Percentiles rank a stretch among this genome's conserved stretches.
phyloP scores from a whole-genome alignment of 1,284 basidiomycete genomes.

The Earliella scabrosa region DNA sequence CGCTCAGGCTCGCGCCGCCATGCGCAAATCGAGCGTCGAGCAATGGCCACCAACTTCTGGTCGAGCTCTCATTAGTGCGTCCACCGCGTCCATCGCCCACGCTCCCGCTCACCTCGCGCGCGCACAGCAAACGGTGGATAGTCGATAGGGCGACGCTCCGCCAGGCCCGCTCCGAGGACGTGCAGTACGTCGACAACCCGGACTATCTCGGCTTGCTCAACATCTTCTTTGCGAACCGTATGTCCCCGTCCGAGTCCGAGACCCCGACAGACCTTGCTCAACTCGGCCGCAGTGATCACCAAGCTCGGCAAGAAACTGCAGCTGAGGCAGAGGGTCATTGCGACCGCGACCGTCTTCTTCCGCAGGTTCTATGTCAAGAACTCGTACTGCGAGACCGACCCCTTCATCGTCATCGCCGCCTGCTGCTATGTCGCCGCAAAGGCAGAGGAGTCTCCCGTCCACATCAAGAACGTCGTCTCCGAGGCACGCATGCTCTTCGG shows the following conservation, averaged over 20 bases:
- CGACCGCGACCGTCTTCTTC: slow-evolving; percentile 94
- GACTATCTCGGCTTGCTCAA: slow-evolving; percentile 79
- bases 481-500: slow-evolving; percentile 83
- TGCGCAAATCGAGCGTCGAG: not conserved
- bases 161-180: slow-evolving; percentile 76
- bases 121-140: slow-evolving; percentile 82
- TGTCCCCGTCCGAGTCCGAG: slow-evolving; percentile 24
- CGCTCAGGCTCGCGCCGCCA: not conserved
- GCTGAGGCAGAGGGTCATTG: slow-evolving; percentile 88
- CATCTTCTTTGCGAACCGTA: slow-evolving; percentile 87
- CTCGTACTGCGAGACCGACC: slow-evolving; percentile 92
- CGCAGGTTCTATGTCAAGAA: slow-evolving; percentile 95
- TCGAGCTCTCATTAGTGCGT: slow-evolving; percentile 75
- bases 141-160: slow-evolving; percentile 78
- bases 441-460: slow-evolving; percentile 93
- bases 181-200: slow-evolving; percentile 75
- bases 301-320: slow-evolving; percentile 86
- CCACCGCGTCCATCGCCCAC: not conserved
- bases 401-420: slow-evolving; percentile 89
- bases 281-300: slow-evolving; percentile 65
- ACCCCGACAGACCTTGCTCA: not conserved
- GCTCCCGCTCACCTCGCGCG: not conserved
- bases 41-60: slow-evolving; percentile 80
- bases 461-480: slow-evolving; percentile 91
- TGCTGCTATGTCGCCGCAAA: slow-evolving; percentile 97